These are phyloP conservation scores for Hericium coralloides DNA, from an alignment of 768 basidiomycete species.

Conservation along the genomic window DNA sequence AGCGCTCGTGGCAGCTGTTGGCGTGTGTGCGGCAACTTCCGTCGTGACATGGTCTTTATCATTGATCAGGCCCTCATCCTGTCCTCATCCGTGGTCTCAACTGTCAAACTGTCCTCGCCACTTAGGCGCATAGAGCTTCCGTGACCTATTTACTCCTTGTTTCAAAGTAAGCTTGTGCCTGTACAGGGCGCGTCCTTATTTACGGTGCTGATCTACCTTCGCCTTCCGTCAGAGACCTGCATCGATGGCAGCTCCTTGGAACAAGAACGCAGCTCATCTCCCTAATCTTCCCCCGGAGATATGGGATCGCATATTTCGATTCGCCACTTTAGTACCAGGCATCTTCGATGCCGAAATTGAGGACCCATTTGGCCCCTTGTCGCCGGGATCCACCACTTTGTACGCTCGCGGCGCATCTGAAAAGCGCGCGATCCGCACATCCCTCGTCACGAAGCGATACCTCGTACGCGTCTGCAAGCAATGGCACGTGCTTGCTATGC, in stretches of 20 bases:
- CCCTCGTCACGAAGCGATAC: not conserved
- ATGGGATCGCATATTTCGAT: not conserved
- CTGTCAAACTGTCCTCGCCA: no score
- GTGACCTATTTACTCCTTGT: no score
- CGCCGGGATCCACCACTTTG: not conserved
- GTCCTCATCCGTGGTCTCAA: no score
- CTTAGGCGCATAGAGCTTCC: no score
- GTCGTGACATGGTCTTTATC: no score
- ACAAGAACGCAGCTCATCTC: not conserved
- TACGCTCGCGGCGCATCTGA: not conserved
- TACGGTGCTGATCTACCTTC: no score
- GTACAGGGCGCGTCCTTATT: no score
- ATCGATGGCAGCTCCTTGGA: not conserved
- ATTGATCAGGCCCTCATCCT: no score
- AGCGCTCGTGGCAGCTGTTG: no score
- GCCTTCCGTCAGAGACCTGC: no score
- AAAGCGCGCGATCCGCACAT: not conserved
- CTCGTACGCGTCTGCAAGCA: constrained; percentile 1
- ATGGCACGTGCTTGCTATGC: constrained; percentile 2
- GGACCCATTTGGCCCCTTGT: not conserved
- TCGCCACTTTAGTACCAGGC: not conserved
- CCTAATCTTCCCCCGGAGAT: not conserved
- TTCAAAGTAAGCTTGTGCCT: no score
- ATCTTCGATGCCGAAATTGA: not conserved
- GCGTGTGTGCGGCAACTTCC: no score